Conservation (phyloP, 2,329 filamentous ascomycete genomes). For the Penicillium sp. region DNA sequence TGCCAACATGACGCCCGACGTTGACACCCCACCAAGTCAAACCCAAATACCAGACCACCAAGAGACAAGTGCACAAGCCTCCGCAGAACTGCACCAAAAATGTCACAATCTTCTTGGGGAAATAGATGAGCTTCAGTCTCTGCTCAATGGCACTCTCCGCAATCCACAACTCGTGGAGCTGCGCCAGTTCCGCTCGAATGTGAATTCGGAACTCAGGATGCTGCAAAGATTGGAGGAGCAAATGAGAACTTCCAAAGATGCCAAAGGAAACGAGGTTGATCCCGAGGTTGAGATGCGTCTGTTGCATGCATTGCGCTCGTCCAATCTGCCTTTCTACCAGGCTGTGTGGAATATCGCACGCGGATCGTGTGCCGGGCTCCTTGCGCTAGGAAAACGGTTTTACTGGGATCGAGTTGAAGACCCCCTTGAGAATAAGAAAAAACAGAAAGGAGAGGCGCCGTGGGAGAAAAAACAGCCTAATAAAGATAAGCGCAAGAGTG, state of each 20-base stretch:
- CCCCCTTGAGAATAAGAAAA: slow-evolving; percentile 5
- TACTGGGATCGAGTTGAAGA: slow-evolving; percentile 46
- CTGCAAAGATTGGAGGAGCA: slow-evolving; percentile 48
- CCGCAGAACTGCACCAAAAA: slow-evolving; percentile 39
- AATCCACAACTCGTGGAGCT: slow-evolving; percentile 55
- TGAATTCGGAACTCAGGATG: slow-evolving; percentile 54
- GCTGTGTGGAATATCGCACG: slow-evolving; percentile 68
- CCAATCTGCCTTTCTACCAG: slow-evolving; percentile 68
- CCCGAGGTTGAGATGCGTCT: slow-evolving; percentile 38
- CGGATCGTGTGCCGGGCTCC: slow-evolving; percentile 55
- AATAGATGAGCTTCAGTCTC: slow-evolving; percentile 49
- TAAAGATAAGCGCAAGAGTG: slow-evolving; percentile 53
- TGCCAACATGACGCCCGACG: slow-evolving; percentile 8
- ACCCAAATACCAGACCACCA: neutral
- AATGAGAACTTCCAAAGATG: slow-evolving; percentile 20
- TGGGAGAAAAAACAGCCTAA: slow-evolving; percentile 31
- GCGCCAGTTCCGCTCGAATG: slow-evolving; percentile 52
- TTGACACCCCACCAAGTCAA: neutral
- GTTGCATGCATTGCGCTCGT: slow-evolving; percentile 64
- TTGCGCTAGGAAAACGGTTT: slow-evolving; percentile 62
- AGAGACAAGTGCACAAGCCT: slow-evolving; percentile 26
- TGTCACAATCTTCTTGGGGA: slow-evolving; percentile 50
- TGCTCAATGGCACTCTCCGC: slow-evolving; percentile 45
- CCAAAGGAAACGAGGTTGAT: slow-evolving; percentile 21
- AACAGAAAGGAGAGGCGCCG: slow-evolving; percentile 10